Percentiles rank a stretch among this genome's conserved stretches.
phyloP scores from a whole-genome alignment of 257 asterid genomes.

The Penstemon eatonii region DNA sequence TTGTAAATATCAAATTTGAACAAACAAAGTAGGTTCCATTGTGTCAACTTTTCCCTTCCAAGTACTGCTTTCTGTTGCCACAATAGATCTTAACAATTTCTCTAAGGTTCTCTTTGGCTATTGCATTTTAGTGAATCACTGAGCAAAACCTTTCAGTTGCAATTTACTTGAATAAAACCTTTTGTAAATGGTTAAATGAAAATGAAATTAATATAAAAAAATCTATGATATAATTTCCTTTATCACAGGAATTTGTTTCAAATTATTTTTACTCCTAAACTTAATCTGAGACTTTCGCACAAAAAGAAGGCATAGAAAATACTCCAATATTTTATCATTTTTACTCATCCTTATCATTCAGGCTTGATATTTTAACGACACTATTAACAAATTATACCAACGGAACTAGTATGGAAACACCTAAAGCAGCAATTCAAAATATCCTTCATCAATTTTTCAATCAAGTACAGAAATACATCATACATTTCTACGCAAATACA shows the following conservation, averaged over 20 bases:
- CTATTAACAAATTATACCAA: too few species aligned
- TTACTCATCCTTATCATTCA: too few species aligned
- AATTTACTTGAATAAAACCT: not conserved
- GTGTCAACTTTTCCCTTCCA: constrained; percentile 12
- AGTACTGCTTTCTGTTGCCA: not conserved
- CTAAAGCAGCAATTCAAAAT: too few species aligned
- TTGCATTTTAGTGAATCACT: not conserved
- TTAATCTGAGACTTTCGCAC: too few species aligned
- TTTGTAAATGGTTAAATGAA: not conserved
- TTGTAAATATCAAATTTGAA: not conserved
- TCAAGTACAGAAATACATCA: not conserved
- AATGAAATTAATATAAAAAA: not conserved
- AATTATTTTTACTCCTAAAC: too few species aligned
- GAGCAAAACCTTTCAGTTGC: not conserved
- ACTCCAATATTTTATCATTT: too few species aligned
- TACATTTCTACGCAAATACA: not conserved
- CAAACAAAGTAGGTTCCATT: not conserved
- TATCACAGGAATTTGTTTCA: not conserved
- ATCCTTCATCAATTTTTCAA: constrained; percentile 1
- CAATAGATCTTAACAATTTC: not conserved
- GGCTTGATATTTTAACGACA: too few species aligned
- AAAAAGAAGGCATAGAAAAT: too few species aligned
- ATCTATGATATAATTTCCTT: not conserved
- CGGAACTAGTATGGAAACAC: too few species aligned
- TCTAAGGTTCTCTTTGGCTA: not conserved